Percentiles rank a stretch among this genome's conserved stretches.
These are phyloP conservation scores for Spinacia oleracea DNA, from an alignment of 179 eudicot genomes.

Conservation along the genomic window DNA sequence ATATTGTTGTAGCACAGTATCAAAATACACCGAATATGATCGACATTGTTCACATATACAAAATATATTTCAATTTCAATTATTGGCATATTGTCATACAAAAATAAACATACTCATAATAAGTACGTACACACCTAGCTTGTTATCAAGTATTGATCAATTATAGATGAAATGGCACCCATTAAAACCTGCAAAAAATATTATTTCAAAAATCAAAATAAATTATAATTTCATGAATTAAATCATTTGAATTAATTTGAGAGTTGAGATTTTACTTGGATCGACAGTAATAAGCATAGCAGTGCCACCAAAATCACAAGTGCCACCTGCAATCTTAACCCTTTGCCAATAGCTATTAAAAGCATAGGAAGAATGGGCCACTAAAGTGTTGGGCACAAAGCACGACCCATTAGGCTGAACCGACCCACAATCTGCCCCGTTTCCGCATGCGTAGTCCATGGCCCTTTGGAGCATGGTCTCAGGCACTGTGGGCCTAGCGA, in stretches of 20 bases:
- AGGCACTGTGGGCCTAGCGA: constrained; percentile 42
- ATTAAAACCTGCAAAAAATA: constrained; percentile 29
- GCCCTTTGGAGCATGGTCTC: constrained; percentile 37
- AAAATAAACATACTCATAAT: not conserved
- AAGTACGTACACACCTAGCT: not conserved
- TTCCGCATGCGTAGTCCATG: constrained; percentile 50
- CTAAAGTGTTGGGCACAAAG: constrained; percentile 38
- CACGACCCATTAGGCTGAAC: constrained; percentile 38
- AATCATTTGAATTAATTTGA: not conserved
- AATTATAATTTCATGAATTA: not conserved
- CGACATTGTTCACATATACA: not conserved
- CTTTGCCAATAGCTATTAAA: constrained; percentile 53
- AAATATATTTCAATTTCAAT: too few relatives aligned
- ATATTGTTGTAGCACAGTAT: too few relatives aligned
- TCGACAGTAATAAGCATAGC: constrained; percentile 47
- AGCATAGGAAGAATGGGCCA: constrained; percentile 50
- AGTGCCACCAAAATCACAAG: constrained; percentile 51
- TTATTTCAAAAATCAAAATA: not conserved
- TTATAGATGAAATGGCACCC: constrained; percentile 28
- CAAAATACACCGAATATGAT: too few relatives aligned
- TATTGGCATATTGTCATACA: not conserved
- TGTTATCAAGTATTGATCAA: not conserved
- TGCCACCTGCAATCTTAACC: constrained; percentile 39
- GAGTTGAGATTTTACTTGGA: constrained; percentile 31
- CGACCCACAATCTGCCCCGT: constrained; percentile 36